Conservation (phyloP, 768 basidiomycete genomes). For the Lactarius hatsudake region DNA sequence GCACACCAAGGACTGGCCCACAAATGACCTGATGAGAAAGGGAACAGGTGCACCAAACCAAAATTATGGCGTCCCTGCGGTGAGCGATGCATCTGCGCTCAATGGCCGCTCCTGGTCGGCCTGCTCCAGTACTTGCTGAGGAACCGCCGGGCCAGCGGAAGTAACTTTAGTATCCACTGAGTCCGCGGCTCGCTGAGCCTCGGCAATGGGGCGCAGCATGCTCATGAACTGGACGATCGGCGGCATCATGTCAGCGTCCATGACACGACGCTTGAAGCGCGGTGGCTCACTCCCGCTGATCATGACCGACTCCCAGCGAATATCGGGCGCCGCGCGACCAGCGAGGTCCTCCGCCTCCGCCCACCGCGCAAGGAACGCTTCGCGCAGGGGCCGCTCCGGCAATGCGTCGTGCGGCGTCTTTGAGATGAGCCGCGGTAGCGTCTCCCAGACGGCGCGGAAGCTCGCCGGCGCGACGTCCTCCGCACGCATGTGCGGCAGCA, state of each 20-base stretch:
- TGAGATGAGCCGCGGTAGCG: constrained; percentile 3
- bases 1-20: no score
- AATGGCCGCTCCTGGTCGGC: neutral
- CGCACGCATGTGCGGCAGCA: constrained; percentile 1
- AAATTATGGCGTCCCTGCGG: neutral
- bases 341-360: neutral
- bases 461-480: neutral
- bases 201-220: constrained; percentile 11
- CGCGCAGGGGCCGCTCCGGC: neutral
- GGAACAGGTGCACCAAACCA: no score
- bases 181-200: neutral
- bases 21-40: no score
- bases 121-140: neutral
- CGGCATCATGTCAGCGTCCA: neutral
- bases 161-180: neutral
- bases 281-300: neutral
- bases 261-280: neutral
- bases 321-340: neutral
- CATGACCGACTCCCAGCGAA: neutral
- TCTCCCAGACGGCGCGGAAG: constrained; percentile 11
- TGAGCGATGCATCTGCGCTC: neutral
- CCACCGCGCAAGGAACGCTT: constrained; percentile 7
- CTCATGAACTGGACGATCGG: constrained; percentile 7
- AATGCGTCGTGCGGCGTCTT: neutral
- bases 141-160: neutral